These are phyloP conservation scores for Penicillium sp. DNA, from an alignment of 2,329 filamentous ascomycete genomes.

Conservation along the genomic window DNA sequence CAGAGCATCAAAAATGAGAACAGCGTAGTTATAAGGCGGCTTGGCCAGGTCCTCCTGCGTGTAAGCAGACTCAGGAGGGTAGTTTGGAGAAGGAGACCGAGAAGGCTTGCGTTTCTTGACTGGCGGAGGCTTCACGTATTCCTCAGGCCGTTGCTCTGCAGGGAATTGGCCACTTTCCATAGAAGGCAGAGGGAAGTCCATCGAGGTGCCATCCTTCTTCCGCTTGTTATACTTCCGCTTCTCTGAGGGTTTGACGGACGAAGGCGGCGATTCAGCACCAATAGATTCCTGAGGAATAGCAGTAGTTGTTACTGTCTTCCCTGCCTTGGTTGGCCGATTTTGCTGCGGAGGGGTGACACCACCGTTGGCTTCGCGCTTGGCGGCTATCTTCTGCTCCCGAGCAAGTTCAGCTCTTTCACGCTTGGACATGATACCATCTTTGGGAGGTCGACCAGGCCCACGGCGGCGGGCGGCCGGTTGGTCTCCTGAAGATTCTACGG, in stretches of 20 bases:
- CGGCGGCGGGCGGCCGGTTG: constrained; percentile 40
- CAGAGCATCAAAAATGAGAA: constrained; percentile 64
- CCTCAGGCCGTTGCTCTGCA: constrained; percentile 40
- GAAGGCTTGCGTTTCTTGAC: constrained; percentile 55
- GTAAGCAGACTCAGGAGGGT: constrained; percentile 58
- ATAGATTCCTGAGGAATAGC: constrained; percentile 26
- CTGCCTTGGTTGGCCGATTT: constrained; percentile 29
- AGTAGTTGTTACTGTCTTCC: constrained; percentile 27
- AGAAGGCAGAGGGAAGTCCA: constrained; percentile 45
- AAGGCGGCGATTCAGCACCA: constrained; percentile 35
- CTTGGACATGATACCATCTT: constrained; percentile 67
- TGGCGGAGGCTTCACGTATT: constrained; percentile 44
- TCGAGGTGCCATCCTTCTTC: constrained; percentile 44
- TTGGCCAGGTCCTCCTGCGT: constrained; percentile 63
- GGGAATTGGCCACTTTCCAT: constrained; percentile 41
- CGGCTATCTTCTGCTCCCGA: constrained; percentile 53
- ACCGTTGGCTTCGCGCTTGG: constrained; percentile 48
- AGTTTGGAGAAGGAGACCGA: constrained; percentile 62
- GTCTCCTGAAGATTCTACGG: constrained; percentile 38
- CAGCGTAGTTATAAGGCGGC: constrained; percentile 62
- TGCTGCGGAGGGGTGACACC: constrained; percentile 43
- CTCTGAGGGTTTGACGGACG: constrained; percentile 39
- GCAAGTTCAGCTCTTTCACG: constrained; percentile 58
- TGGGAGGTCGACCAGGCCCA: constrained; percentile 64
- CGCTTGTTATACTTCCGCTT: constrained; percentile 52